Percentiles rank a stretch among this genome's conserved stretches.
phyloP scores from a whole-genome alignment of 2,329 filamentous ascomycete genomes.

The Nothopassalora personata region DNA sequence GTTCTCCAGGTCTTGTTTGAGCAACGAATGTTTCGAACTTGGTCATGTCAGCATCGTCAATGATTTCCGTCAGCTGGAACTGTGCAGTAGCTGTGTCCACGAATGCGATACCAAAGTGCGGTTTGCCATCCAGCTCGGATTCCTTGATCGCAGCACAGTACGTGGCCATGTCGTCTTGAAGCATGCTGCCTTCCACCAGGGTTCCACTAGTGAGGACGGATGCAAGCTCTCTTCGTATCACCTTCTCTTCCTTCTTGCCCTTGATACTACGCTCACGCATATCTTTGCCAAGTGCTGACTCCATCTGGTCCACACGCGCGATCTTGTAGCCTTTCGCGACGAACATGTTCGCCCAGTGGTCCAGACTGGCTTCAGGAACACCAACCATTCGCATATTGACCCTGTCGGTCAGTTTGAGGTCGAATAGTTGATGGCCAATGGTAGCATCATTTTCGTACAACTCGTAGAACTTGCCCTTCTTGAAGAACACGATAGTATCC shows the following conservation, averaged over 20 bases:
- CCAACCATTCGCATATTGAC: slow-evolving; percentile 99
- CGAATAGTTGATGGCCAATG: slow-evolving; percentile 91
- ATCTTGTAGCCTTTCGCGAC: slow-evolving; percentile 98
- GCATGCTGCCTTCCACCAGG: slow-evolving; percentile 90
- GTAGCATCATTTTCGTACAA: slow-evolving; percentile 97
- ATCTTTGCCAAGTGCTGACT: slow-evolving; percentile 91
- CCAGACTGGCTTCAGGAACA: slow-evolving; percentile 90
- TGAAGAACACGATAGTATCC: slow-evolving; percentile 98
- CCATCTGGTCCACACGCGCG: slow-evolving; percentile 91
- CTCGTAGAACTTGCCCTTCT: slow-evolving; percentile 99
- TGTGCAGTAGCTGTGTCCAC: slow-evolving; percentile 94
- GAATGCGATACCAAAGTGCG: slow-evolving; percentile 86
- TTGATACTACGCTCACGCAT: slow-evolving; percentile 83
- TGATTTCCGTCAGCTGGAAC: slow-evolving; percentile 87
- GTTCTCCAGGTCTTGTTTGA: slow-evolving; percentile 80
- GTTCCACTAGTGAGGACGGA: slow-evolving; percentile 90
- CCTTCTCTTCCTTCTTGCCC: slow-evolving; percentile 75
- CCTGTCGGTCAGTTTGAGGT: slow-evolving; percentile 92
- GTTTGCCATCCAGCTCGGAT: slow-evolving; percentile 61
- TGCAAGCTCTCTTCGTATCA: slow-evolving; percentile 84
- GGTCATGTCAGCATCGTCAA: slow-evolving; percentile 87
- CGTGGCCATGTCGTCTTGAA: slow-evolving; percentile 95
- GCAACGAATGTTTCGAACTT: slow-evolving; percentile 97
- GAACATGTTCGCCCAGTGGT: slow-evolving; percentile 96
- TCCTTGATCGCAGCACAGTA: slow-evolving; percentile 92